Evolutionary conservation across 306 rosid genomes (phyloP).

Genomic region (Cajanus cajan): DNA sequence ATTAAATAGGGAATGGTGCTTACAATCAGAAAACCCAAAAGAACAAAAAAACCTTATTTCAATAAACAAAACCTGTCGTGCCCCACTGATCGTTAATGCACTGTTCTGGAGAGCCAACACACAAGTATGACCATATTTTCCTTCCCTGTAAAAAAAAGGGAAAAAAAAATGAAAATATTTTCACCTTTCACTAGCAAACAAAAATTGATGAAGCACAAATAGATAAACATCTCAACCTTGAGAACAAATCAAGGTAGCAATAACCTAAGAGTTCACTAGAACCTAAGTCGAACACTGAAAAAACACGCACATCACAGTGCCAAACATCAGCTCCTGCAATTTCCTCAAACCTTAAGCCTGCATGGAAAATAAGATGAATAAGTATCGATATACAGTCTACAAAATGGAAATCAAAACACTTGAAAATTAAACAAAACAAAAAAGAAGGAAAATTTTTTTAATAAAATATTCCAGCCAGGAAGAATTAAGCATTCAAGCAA

Average conservation of each 20-base stretch:
- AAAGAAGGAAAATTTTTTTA: too few relatives aligned
- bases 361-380: conserved; percentile 20
- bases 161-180: conserved; percentile 29
- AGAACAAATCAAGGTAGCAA: conserved; percentile 78
- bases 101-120: conserved; percentile 92
- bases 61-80: conserved; percentile 56
- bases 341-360: conserved; percentile 90
- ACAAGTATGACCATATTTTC: conserved; percentile 79
- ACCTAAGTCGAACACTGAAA: conserved; percentile 71
- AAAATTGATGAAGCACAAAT: conserved; percentile 5
- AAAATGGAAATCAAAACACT: neutral
- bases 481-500: neutral
- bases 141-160: conserved; percentile 68
- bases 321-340: conserved; percentile 77
- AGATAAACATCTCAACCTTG: conserved; percentile 53
- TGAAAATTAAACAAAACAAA: conserved; percentile 4
- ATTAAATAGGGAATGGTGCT: conserved; percentile 4
- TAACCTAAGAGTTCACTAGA: conserved; percentile 85
- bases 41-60: neutral
- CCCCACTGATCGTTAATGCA: conserved; percentile 58
- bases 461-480: neutral
- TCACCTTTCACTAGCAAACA: conserved; percentile 28
- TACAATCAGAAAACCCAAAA: neutral
- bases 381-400: conserved; percentile 2
- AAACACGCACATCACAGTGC: conserved; percentile 77